phyloP scores from a whole-genome alignment of 257 asterid genomes.

The Forsythia viridissima region DNA sequence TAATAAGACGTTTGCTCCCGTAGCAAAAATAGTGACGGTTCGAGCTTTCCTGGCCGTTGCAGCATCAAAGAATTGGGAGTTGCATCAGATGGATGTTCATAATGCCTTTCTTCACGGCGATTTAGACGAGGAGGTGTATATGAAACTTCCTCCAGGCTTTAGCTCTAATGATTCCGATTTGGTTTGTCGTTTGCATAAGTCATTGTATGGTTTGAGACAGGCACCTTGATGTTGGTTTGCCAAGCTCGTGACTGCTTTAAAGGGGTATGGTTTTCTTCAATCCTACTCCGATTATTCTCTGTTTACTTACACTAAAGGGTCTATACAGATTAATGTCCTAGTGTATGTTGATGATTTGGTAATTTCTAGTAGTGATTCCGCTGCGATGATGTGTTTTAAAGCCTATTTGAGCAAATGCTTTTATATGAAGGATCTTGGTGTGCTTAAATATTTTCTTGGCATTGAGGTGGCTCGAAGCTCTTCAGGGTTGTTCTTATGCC shows the following conservation, averaged over 20 bases:
- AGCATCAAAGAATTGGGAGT: neutral
- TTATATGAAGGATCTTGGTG: neutral
- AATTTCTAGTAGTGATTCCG: neutral
- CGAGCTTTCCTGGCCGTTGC: neutral
- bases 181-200: conserved; percentile 8
- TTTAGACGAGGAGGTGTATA: conserved; percentile 15
- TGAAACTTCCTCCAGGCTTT: conserved; percentile 5
- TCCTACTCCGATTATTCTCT: conserved; percentile 16
- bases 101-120: neutral
- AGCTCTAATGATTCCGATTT: neutral
- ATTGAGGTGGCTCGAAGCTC: neutral
- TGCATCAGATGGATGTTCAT: conserved; percentile 26
- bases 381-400: neutral
- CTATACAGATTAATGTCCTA: neutral
- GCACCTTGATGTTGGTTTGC: conserved; percentile 19
- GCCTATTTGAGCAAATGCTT: neutral
- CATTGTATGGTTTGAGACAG: neutral
- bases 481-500: too few relatives aligned
- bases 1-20: neutral
- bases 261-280: conserved; percentile 7
- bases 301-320: neutral
- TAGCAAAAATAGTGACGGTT: conserved; percentile 2
- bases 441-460: neutral
- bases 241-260: neutral
- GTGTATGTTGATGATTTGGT: conserved; percentile 28